Conservation (phyloP, 306 rosid genomes). For the Vigna mungo region DNA sequence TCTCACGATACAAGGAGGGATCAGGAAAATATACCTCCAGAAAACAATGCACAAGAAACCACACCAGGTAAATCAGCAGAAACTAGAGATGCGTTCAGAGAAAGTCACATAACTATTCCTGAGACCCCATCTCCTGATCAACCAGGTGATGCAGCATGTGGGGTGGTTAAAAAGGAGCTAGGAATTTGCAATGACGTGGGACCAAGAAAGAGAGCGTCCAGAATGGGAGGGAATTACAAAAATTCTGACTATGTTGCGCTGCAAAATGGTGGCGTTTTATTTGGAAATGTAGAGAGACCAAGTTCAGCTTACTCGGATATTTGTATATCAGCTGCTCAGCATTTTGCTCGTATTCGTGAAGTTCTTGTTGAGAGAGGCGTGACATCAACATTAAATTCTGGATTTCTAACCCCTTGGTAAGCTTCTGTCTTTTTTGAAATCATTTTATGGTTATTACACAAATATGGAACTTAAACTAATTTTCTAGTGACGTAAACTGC, state of each 20-base stretch:
- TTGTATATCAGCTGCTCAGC: slow-evolving; percentile 82
- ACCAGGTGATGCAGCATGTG: slow-evolving; percentile 58
- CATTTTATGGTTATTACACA: background rate
- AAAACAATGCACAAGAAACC: slow-evolving; percentile 65
- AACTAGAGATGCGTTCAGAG: slow-evolving; percentile 67
- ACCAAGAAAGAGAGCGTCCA: slow-evolving; percentile 69
- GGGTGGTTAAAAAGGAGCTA: slow-evolving; percentile 62
- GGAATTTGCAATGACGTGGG: slow-evolving; percentile 74
- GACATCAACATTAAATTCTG: slow-evolving; percentile 88
- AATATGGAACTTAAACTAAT: background rate
- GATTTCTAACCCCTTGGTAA: slow-evolving; percentile 93
- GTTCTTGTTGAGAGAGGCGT: slow-evolving; percentile 91
- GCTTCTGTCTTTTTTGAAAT: slow-evolving; percentile 40
- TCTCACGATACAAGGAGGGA: slow-evolving; percentile 56
- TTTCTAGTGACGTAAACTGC: background rate
- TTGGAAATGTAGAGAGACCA: slow-evolving; percentile 70
- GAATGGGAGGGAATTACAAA: slow-evolving; percentile 67
- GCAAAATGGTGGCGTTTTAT: slow-evolving; percentile 62
- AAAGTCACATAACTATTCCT: slow-evolving; percentile 83
- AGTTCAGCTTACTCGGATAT: slow-evolving; percentile 82
- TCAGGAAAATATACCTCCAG: slow-evolving; percentile 92
- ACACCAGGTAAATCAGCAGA: slow-evolving; percentile 81
- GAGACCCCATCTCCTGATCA: slow-evolving; percentile 76
- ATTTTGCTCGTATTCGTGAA: slow-evolving; percentile 87
- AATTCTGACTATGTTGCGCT: slow-evolving; percentile 50